A percentile compares a stretch with the other conserved stretches of the same genome.
Conservation (phyloP, 2,329 filamentous ascomycete genomes). For the Ophiobolus disseminans region DNA sequence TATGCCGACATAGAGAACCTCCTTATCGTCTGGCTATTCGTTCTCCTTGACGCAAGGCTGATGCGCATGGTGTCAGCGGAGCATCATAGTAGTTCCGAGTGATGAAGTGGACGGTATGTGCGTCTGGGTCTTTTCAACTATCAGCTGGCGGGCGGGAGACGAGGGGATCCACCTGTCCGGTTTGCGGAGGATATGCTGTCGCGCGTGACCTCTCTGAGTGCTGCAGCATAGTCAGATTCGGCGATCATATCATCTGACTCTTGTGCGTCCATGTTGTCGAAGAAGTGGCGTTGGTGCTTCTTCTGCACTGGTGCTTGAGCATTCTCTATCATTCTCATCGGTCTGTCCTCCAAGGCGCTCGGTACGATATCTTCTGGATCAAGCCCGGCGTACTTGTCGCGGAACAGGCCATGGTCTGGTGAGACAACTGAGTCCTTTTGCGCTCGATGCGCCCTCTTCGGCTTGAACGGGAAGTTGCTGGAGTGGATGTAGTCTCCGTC, state of each 20-base stretch:
- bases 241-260: constrained; percentile 26
- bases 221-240: constrained; percentile 39
- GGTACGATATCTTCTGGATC: constrained; percentile 41
- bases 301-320: constrained; percentile 19
- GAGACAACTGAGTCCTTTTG: constrained; percentile 36
- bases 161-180: constrained; percentile 8
- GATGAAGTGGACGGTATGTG: no score
- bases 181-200: constrained; percentile 14
- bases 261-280: constrained; percentile 22
- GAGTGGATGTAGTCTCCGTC: constrained; percentile 41
- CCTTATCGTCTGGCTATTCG: no score
- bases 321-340: constrained; percentile 20
- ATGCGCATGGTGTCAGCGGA: no score
- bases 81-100: no score
- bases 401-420: constrained; percentile 21
- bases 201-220: constrained; percentile 36
- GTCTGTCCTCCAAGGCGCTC: constrained; percentile 32
- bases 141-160: constrained; percentile 8
- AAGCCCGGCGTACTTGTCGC: constrained; percentile 19
- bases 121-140: no score
- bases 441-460: constrained; percentile 23
- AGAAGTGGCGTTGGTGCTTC: constrained; percentile 26
- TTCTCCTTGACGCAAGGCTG: no score
- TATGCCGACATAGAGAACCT: no score
- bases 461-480: constrained; percentile 38